Base-by-base conservation (phyloP, 163 green algal species). In the Trebouxia gelatinosa region DNA sequence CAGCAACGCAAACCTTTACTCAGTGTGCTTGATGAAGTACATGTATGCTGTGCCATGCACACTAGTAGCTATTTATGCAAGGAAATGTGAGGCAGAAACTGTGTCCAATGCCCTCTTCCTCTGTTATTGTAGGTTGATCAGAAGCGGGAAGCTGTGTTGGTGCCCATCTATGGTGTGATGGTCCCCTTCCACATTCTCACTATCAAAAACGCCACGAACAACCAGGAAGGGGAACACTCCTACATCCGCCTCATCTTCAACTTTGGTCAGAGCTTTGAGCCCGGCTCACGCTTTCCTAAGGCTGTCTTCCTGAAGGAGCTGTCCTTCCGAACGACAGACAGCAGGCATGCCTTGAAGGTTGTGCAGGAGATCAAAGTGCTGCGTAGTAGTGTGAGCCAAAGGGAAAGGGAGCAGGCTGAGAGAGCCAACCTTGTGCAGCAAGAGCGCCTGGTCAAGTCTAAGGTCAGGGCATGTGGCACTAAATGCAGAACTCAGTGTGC, bases 121-220 rank as follows among this genome's bases (percentile, higher is more conserved):
- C n/a, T n/a, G n/a, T n/a, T n/a, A n/a, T 28, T 78, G 29, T 79
- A 88, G 84, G 91, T 98, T 40, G 95, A 99, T 83, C 64, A 86
- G 50, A 84, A 88, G 40, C 82, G 82, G 5, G 95, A 99, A 85
- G 84, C 89, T 6, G 86, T 99, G 31, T 84, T 99, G 62, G 79
- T 99, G 75, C 96, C 96, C 59, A 96, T 99, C 77, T 98, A 98
- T 81, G 96, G 96, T 58, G 80, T 96, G 43, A 82, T 98, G 76
- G 94, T 99, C 64, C 96, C 96, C 46, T 98, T 99, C 81, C 96
- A 99, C 88, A 95, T 99, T 82, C 92, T 94, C n/a, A 97, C 90
- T 6, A 85, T 99, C 51, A 95, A 96, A 79, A 96, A 92, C 40
- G 92, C 95, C 0, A 92, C 83, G 11, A 91, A 89, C 80, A 91